A percentile compares a stretch with the other conserved stretches of the same genome.
Evolutionary conservation across 768 basidiomycete species (phyloP).

Genomic region (Boletus tylopilopsis): DNA sequence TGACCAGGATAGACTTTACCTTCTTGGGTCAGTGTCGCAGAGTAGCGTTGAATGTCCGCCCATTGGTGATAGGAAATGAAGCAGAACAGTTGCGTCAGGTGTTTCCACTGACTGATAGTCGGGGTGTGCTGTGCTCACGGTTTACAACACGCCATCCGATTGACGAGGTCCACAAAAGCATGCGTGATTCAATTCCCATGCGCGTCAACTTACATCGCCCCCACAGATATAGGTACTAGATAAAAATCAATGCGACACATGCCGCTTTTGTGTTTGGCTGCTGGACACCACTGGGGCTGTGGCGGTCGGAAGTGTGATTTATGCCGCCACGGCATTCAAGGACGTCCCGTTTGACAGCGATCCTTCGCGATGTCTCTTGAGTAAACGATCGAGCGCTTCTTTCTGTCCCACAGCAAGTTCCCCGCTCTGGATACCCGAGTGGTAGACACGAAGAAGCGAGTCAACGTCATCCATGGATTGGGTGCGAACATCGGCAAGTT

Average conservation of each 20-base stretch:
- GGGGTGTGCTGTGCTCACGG: too few species aligned
- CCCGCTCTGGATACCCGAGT: slow-evolving; percentile 89
- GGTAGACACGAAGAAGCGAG: slow-evolving; percentile 92
- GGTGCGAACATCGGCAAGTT: slow-evolving; percentile 95
- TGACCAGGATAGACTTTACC: too few species aligned
- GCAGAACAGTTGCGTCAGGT: too few species aligned
- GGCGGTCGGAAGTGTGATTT: neutral
- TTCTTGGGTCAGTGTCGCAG: too few species aligned
- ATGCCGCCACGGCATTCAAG: slow-evolving; percentile 7
- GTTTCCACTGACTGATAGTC: too few species aligned
- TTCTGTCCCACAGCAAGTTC: slow-evolving; percentile 93
- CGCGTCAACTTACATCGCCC: slow-evolving; percentile 6
- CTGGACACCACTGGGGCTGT: neutral
- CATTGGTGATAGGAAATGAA: too few species aligned
- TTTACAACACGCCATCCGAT: too few species aligned
- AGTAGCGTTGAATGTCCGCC: too few species aligned
- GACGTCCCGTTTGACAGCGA: slow-evolving; percentile 6
- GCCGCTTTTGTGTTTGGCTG: slow-evolving; percentile 19
- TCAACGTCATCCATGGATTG: slow-evolving; percentile 99
- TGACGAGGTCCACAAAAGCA: too few species aligned
- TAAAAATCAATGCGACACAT: slow-evolving; percentile 13
- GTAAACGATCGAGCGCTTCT: slow-evolving; percentile 82
- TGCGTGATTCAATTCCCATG: neutral
- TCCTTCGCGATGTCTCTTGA: slow-evolving; percentile 67
- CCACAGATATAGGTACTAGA: slow-evolving; percentile 6